Conservation (phyloP, 768 basidiomycete species). For the Gautieria morchelliformis region DNA sequence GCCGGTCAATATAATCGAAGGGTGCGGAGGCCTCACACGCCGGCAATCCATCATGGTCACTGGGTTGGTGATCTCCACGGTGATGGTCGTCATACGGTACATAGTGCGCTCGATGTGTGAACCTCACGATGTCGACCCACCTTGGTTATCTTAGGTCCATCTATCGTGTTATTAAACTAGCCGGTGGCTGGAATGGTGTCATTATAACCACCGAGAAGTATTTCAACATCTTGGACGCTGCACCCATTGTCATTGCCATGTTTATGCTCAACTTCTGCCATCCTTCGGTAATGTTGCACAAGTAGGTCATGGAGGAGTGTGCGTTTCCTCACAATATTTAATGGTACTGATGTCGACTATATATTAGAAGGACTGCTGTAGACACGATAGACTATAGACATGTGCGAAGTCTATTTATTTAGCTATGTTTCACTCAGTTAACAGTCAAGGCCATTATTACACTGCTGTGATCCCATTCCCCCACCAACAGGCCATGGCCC, state of each 20-base stretch:
- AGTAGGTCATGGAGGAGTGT: neutral
- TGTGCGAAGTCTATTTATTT: too few relatives aligned
- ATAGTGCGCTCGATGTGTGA: slow-evolving; percentile 3
- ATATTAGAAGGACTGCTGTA: too few relatives aligned
- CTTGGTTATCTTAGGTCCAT: slow-evolving; percentile 26
- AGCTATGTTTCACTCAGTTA: too few relatives aligned
- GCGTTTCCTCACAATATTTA: too few relatives aligned
- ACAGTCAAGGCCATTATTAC: too few relatives aligned
- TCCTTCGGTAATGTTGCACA: slow-evolving; percentile 16
- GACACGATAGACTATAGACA: too few relatives aligned
- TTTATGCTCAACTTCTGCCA: slow-evolving; percentile 36
- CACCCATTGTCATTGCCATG: slow-evolving; percentile 37
- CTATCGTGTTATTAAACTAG: slow-evolving; percentile 43
- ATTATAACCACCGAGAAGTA: slow-evolving; percentile 39
- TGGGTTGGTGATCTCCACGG: slow-evolving; percentile 27
- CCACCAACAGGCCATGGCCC: too few relatives aligned
- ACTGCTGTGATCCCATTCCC: too few relatives aligned
- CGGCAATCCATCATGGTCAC: slow-evolving; percentile 17
- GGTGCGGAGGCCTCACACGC: neutral
- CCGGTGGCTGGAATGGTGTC: slow-evolving; percentile 40
- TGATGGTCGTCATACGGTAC: slow-evolving; percentile 38
- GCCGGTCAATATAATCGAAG: neutral
- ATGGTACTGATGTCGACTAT: too few relatives aligned
- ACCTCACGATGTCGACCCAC: neutral
- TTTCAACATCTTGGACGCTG: slow-evolving; percentile 43